Conservation (phyloP, 257 asterid species). For the Fraxinus cuspidata region DNA sequence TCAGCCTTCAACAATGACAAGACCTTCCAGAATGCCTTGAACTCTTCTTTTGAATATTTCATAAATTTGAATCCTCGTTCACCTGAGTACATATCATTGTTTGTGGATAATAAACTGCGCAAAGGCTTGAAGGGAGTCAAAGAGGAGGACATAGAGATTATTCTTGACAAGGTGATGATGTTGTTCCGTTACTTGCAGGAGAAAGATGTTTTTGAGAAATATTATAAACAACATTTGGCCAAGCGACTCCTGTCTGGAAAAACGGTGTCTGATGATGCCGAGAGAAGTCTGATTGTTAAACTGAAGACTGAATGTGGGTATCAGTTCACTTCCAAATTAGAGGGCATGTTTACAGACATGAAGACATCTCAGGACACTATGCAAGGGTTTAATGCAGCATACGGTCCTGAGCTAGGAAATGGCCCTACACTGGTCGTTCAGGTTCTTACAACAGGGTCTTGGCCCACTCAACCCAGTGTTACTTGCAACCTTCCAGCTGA, state of each 20-base stretch:
- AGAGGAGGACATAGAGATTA: constrained; percentile 56
- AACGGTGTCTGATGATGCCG: constrained; percentile 62
- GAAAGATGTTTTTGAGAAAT: constrained; percentile 68
- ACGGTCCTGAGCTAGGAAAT: constrained; percentile 39
- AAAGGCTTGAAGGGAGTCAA: constrained; percentile 61
- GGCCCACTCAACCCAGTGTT: constrained; percentile 59
- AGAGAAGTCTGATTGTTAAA: constrained; percentile 63
- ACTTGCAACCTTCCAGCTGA: constrained; percentile 63
- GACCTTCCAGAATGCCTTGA: constrained; percentile 63
- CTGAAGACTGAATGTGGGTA: constrained; percentile 72
- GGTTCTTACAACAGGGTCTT: constrained; percentile 65
- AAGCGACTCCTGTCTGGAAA: constrained; percentile 61
- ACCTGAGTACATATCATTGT: constrained; percentile 63
- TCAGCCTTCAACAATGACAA: constrained; percentile 56
- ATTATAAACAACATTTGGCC: constrained; percentile 68
- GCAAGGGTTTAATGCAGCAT: constrained; percentile 51
- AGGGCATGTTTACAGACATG: constrained; percentile 78
- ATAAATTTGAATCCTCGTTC: constrained; percentile 62
- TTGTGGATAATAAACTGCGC: constrained; percentile 58
- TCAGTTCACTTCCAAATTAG: constrained; percentile 66
- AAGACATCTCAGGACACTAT: constrained; percentile 66
- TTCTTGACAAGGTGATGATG: constrained; percentile 69
- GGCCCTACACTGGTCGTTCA: constrained; percentile 54
- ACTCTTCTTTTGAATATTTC: constrained; percentile 58
- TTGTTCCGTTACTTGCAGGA: constrained; percentile 67